phyloP scores from a whole-genome alignment of 768 basidiomycete species.

The Termitomyces sp. region DNA sequence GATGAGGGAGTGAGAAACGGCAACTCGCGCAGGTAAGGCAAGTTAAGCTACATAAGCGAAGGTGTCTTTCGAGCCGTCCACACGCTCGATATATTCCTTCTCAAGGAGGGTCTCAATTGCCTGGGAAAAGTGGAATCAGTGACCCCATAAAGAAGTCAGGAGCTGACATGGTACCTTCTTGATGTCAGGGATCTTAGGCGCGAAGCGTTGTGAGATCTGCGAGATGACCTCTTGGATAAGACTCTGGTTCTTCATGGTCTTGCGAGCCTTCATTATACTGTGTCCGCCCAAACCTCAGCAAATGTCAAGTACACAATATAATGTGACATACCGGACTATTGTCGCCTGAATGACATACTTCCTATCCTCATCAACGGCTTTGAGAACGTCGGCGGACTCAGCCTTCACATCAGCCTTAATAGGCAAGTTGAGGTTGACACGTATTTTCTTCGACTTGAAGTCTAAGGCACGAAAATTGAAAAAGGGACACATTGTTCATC shows the following conservation, averaged over 20 bases:
- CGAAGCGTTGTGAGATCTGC: constrained; percentile 83
- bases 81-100: constrained; percentile 97
- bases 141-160: background rate
- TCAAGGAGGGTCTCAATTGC: constrained; percentile 92
- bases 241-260: constrained; percentile 92
- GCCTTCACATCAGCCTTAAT: constrained; percentile 96
- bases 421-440: constrained; percentile 85
- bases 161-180: constrained; percentile 70
- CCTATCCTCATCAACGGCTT: constrained; percentile 95
- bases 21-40: background rate
- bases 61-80: constrained; percentile 87
- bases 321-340: constrained; percentile 62
- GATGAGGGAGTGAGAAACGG: background rate
- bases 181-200: constrained; percentile 94
- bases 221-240: constrained; percentile 88
- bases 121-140: constrained; percentile 26
- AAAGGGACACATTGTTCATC: constrained; percentile 1
- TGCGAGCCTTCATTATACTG: constrained; percentile 93
- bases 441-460: constrained; percentile 95
- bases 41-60: constrained; percentile 71
- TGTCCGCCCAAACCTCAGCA: background rate
- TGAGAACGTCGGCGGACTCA: constrained; percentile 85
- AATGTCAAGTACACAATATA: background rate
- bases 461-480: constrained; percentile 31
- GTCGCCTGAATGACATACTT: constrained; percentile 97